phyloP scores from a whole-genome alignment of 2,329 filamentous ascomycete genomes.

The Ophiostoma sp. region DNA sequence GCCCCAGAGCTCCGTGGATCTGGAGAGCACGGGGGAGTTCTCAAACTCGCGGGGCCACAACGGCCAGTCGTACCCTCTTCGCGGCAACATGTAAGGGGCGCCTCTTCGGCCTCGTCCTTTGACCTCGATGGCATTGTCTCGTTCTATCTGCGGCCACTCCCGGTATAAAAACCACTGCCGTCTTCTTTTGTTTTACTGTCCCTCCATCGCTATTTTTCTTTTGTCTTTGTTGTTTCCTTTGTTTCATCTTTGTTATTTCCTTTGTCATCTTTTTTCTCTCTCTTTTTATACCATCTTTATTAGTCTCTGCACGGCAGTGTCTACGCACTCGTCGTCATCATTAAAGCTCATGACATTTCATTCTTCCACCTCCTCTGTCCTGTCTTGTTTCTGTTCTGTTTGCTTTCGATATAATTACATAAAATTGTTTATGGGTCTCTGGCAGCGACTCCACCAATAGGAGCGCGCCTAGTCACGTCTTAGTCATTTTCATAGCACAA shows the following conservation, averaged over 20 bases:
- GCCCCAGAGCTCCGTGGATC: not conserved
- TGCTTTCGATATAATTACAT: not conserved
- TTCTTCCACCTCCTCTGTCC: not conserved
- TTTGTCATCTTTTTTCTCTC: not conserved
- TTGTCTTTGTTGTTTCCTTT: not conserved
- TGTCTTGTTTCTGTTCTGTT: not conserved
- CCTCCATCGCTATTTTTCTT: not conserved
- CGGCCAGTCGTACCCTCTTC: conserved; percentile 1
- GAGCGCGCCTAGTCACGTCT: not conserved
- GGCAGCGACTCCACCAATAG: not conserved
- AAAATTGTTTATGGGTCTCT: conserved; percentile 1
- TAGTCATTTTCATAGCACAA: not conserved
- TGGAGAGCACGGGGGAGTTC: not conserved
- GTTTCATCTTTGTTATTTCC: not conserved
- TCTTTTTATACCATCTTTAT: not conserved
- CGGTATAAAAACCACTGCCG: not conserved
- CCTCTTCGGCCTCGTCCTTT: not conserved
- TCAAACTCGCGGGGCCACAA: not conserved
- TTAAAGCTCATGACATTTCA: not conserved
- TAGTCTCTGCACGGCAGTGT: not conserved
- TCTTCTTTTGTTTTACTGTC: not conserved
- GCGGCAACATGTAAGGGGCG: conserved; percentile 5
- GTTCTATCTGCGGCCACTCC: not conserved
- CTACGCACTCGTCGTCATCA: not conserved
- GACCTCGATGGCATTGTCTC: conserved; percentile 4